Conservation (phyloP, 2,329 filamentous ascomycete species). For the Ophiobolus disseminans region DNA sequence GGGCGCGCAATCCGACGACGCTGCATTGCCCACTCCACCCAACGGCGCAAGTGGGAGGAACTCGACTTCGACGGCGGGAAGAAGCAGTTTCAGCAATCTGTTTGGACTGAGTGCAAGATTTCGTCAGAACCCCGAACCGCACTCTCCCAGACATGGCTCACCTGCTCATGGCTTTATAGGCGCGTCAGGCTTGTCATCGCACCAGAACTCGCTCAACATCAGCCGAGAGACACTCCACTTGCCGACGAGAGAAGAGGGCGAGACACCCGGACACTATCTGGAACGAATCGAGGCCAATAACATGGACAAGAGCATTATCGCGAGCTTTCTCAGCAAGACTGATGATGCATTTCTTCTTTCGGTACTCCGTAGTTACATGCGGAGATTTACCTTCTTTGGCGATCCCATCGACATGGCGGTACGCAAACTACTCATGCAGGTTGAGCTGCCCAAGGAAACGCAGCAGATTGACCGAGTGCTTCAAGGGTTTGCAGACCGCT, state of each 20-base stretch:
- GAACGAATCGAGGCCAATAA: slow-evolving; percentile 79
- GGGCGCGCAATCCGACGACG: slow-evolving; percentile 73
- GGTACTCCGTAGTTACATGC: slow-evolving; percentile 92
- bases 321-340: slow-evolving; percentile 84
- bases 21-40: slow-evolving; percentile 66
- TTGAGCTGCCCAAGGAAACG: slow-evolving; percentile 93
- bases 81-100: slow-evolving; percentile 91
- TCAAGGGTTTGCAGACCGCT: slow-evolving; percentile 93
- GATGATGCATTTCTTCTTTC: slow-evolving; percentile 81
- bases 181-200: slow-evolving; percentile 76
- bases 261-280: slow-evolving; percentile 89
- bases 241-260: slow-evolving; percentile 82
- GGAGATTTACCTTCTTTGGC: slow-evolving; percentile 91
- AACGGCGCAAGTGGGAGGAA: slow-evolving; percentile 63
- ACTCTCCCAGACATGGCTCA: slow-evolving; percentile 67
- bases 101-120: slow-evolving; percentile 77
- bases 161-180: slow-evolving; percentile 63
- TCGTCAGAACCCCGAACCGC: slow-evolving; percentile 79
- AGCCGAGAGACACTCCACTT: slow-evolving; percentile 72
- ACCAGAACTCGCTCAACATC: slow-evolving; percentile 82
- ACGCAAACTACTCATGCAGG: slow-evolving; percentile 93
- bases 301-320: slow-evolving; percentile 81
- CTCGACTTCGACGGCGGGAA: slow-evolving; percentile 82
- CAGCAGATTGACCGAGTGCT: slow-evolving; percentile 96
- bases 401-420: slow-evolving; percentile 98